A percentile compares a stretch with the other conserved stretches of the same genome.
phyloP scores from a whole-genome alignment of 306 rosid genomes.

The Gastrolobium bilobum region DNA sequence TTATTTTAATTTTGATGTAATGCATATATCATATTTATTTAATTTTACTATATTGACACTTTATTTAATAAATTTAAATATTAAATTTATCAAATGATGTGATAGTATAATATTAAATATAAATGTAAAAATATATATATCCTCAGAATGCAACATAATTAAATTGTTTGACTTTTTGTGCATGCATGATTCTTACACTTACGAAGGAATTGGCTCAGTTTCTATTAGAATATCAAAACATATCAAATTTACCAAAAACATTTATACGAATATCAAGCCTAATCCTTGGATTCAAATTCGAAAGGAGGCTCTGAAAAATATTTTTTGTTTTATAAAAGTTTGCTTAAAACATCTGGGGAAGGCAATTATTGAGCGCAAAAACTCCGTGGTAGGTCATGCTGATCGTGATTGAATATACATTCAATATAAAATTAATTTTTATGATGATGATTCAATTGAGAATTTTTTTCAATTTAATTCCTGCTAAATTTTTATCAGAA shows the following conservation, averaged over 20 bases:
- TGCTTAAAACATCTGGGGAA: neutral
- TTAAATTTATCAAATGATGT: neutral
- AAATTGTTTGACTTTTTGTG: neutral
- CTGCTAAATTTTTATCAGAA: too few relatives aligned
- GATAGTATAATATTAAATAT: too few relatives aligned
- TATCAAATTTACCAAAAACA: neutral
- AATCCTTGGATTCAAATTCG: neutral
- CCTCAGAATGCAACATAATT: neutral
- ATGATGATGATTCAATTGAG: conserved; percentile 6
- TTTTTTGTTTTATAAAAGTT: neutral
- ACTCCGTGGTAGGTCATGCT: neutral
- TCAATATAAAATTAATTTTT: neutral
- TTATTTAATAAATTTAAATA: neutral
- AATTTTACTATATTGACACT: neutral
- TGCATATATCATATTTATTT: neutral
- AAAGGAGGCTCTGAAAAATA: neutral
- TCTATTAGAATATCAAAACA: neutral
- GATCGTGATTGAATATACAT: neutral
- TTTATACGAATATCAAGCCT: neutral
- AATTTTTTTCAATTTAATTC: neutral
- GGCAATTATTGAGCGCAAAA: neutral
- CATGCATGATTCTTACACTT: neutral
- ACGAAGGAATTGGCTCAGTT: neutral
- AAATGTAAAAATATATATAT: too few relatives aligned
- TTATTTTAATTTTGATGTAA: neutral